Evolutionary conservation across 441 rosid genomes (phyloP), one percentile per base, ranked within the genome.

Genomic region (Eruca vesicaria): DNA sequence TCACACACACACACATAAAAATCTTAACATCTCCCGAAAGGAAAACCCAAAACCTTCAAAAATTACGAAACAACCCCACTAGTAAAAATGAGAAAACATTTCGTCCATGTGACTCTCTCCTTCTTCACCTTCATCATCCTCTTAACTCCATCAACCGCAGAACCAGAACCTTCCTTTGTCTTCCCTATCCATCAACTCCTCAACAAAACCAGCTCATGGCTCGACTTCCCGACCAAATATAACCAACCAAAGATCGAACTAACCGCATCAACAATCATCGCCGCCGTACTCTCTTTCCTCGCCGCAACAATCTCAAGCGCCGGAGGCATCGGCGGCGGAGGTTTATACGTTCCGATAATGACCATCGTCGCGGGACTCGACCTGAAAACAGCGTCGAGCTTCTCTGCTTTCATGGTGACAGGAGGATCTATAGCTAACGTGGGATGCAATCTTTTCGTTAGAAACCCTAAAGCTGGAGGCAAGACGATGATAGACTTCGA

Each of bases 381-480:
- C 10, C 2, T 57, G 6, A 57, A 86, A 82, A 83, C 90, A 23
- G 98, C 99, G 0, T 85, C 97, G 0, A 68, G 85, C 66, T 91
- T 91, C 85, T 90, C 99, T 2, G 94, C 97, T 58, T 90, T 95
- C 73, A 92, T 92, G 99, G 99, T 95, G 32, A 86, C 99, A 0
- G 98, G 96, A 6, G 98, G 98, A 6, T 95, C 99, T 2, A n/a
- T 87, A 10, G 99, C 97, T 4, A 95, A 92, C 71, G 97, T 92
- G 15, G 72, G 87, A 36, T 90, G 87, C 83, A 77, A 86, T 60
- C 61, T 87, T 66, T 71, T 85, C 31, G 53, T 73, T 6, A 82
- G 33, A 70, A 80, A 81, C 80, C 73, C 84, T 28, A 86, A 73
- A 60, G 75, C 72, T 33, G 87, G 90, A 18, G 83, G 76, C 18